These are phyloP conservation scores for Amylostereum areolatum DNA, from an alignment of 1,284 basidiomycete species.

Conservation along the genomic window DNA sequence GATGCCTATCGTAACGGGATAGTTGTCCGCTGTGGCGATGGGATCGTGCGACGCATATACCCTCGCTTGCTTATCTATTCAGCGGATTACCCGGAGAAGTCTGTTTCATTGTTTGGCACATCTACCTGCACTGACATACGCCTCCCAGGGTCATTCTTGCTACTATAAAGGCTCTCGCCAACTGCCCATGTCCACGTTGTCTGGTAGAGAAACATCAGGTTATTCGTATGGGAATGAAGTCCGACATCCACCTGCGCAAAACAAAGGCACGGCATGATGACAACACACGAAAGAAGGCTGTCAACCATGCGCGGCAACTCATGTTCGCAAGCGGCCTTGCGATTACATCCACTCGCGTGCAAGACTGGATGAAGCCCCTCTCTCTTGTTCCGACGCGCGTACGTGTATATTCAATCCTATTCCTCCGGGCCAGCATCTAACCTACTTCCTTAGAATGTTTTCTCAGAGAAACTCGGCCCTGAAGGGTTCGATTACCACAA, in stretches of 20 bases:
- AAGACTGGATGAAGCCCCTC: conserved; percentile 9
- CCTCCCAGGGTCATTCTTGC: conserved; percentile 8
- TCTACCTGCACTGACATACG: not conserved
- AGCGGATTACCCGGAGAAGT: conserved; percentile 27
- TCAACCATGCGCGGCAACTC: conserved; percentile 7
- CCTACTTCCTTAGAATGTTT: not conserved
- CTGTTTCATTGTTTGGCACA: not conserved
- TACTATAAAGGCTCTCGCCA: conserved; percentile 12
- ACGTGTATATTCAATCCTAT: not conserved
- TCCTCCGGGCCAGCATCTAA: not conserved
- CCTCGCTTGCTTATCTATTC: conserved; percentile 21
- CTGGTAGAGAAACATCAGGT: not conserved
- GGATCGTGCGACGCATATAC: conserved; percentile 15
- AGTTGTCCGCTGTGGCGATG: conserved; percentile 17
- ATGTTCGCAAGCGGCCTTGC: conserved; percentile 12
- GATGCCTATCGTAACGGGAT: conserved; percentile 20
- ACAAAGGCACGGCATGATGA: too few species aligned
- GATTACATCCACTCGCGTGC: conserved; percentile 6
- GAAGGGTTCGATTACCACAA: not conserved
- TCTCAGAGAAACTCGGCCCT: too few species aligned
- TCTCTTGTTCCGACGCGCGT: not conserved
- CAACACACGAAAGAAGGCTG: not conserved
- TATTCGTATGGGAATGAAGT: not conserved
- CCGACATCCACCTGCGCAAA: too few species aligned
- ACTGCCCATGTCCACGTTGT: conserved; percentile 11